These are phyloP conservation scores for Paraconiothyrium brasiliense DNA, from an alignment of 2,329 filamentous ascomycete species.

Conservation along the genomic window DNA sequence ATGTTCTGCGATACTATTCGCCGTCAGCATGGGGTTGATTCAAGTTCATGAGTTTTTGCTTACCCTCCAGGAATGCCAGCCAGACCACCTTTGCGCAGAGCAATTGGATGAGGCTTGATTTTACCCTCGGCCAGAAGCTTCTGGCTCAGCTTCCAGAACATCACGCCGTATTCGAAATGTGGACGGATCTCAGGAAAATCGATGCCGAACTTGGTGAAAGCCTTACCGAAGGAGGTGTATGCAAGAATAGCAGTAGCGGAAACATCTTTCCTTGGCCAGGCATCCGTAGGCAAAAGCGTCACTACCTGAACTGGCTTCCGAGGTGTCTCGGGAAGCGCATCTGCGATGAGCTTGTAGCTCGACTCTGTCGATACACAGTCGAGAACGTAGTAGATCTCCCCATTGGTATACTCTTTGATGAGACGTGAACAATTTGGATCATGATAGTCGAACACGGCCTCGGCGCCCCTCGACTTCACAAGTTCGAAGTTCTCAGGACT, in stretches of 20 bases:
- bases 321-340: constrained; percentile 4
- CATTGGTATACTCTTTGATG: constrained; percentile 5
- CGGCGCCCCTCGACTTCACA: constrained; percentile 7
- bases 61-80: constrained; percentile 11
- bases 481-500: constrained; percentile 9
- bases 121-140: constrained; percentile 6
- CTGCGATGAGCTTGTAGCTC: constrained; percentile 10
- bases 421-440: not conserved
- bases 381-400: not conserved
- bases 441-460: constrained; percentile 6
- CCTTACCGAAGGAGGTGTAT: not conserved
- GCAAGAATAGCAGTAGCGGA: not conserved
- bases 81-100: constrained; percentile 10
- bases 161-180: constrained; percentile 12
- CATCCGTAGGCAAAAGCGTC: not conserved
- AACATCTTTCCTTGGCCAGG: not conserved
- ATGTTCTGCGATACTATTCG: constrained; percentile 12
- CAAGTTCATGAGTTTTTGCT: too few relatives aligned
- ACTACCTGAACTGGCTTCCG: not conserved
- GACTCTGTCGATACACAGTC: constrained; percentile 1
- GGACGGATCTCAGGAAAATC: constrained; percentile 8
- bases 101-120: constrained; percentile 12
- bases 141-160: constrained; percentile 13
- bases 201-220: not conserved
- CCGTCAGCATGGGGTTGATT: constrained; percentile 5